These are phyloP conservation scores for Clavispora vitiphila DNA, from an alignment of 805 yeast species.

Conservation along the genomic window DNA sequence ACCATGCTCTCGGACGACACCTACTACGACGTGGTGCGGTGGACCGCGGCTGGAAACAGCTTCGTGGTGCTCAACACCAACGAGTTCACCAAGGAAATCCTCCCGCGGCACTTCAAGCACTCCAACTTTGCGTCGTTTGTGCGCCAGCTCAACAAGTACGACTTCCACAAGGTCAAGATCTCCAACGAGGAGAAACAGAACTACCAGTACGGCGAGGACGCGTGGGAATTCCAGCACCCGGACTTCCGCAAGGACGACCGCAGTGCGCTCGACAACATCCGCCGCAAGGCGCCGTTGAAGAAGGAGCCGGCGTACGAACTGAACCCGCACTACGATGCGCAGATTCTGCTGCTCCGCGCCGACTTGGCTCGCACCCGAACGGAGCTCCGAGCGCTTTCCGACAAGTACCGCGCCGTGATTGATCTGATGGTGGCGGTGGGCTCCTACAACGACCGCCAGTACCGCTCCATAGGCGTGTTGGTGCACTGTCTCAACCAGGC, in stretches of 20 bases:
- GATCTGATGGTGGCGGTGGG: constrained; percentile 57
- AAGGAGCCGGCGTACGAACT: constrained; percentile 22
- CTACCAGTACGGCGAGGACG: constrained; percentile 63
- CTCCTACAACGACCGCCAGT: constrained; percentile 51
- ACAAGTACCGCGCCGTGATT: constrained; percentile 59
- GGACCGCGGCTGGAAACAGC: constrained; percentile 83
- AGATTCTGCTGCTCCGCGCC: constrained; percentile 21
- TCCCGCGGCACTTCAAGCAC: constrained; percentile 93
- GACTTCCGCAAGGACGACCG: constrained; percentile 72
- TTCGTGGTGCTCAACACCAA: constrained; percentile 88
- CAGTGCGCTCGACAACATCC: constrained; percentile 80
- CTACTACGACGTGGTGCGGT: constrained; percentile 71
- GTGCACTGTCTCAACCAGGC: constrained; percentile 46
- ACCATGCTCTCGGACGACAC: constrained; percentile 80
- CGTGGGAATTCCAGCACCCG: constrained; percentile 96
- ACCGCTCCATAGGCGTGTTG: constrained; percentile 46
- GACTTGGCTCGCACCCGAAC: constrained; percentile 29
- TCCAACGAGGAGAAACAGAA: constrained; percentile 53
- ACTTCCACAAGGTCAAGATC: constrained; percentile 90
- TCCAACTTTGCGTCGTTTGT: constrained; percentile 93
- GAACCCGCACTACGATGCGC: constrained; percentile 8
- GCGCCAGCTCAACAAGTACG: constrained; percentile 92
- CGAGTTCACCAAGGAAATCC: constrained; percentile 80
- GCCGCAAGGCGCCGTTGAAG: constrained; percentile 70
- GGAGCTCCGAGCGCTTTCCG: constrained; percentile 29